phyloP scores from a whole-genome alignment of 2,329 filamentous ascomycete species.

The Ophiostoma piceae region DNA sequence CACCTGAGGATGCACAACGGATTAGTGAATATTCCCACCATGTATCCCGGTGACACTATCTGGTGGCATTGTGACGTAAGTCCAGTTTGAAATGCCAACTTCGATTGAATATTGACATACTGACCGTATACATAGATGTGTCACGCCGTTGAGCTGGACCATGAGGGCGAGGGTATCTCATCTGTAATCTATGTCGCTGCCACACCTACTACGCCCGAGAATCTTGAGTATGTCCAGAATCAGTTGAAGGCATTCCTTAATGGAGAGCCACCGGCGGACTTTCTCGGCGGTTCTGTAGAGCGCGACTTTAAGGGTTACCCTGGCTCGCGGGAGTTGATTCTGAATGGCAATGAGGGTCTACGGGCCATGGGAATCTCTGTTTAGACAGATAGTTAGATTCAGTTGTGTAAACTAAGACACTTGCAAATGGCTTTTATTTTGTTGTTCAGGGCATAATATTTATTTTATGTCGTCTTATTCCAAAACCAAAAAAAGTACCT shows the following conservation, averaged over 20 bases:
- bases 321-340: neutral
- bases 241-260: conserved; percentile 18
- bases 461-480: too few relatives aligned
- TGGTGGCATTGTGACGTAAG: conserved; percentile 27
- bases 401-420: too few relatives aligned
- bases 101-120: neutral
- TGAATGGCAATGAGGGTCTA: neutral
- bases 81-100: neutral
- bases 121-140: conserved; percentile 18
- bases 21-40: conserved; percentile 37
- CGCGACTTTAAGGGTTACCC: neutral
- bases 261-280: conserved; percentile 29
- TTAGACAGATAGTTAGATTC: neutral
- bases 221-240: conserved; percentile 21
- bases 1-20: conserved; percentile 38
- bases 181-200: conserved; percentile 22
- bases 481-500: too few relatives aligned
- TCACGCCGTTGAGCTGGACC: conserved; percentile 26
- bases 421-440: too few relatives aligned
- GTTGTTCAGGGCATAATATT: too few relatives aligned
- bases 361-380: neutral
- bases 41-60: conserved; percentile 37
- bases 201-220: conserved; percentile 22
- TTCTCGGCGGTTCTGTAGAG: neutral
- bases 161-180: conserved; percentile 17